Conservation (phyloP, 768 basidiomycete species). For the Lentinula detonsa region DNA sequence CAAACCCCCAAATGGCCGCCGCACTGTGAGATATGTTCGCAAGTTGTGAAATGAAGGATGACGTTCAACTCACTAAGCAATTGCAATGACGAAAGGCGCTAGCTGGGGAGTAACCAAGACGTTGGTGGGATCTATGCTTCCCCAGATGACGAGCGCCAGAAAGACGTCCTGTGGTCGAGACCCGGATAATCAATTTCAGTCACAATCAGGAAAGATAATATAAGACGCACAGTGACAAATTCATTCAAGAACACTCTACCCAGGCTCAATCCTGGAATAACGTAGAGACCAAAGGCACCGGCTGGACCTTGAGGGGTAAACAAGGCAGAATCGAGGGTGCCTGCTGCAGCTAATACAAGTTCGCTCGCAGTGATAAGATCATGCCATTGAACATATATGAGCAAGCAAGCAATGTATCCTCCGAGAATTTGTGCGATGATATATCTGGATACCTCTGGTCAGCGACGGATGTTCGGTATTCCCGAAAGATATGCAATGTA, state of each 20-base stretch:
- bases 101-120: slow-evolving; percentile 45
- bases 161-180: slow-evolving; percentile 32
- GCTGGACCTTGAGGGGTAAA: slow-evolving; percentile 37
- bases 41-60: neutral
- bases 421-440: slow-evolving; percentile 63
- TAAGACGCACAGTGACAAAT: slow-evolving; percentile 43
- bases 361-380: slow-evolving; percentile 35
- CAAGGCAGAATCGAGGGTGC: slow-evolving; percentile 17
- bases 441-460: slow-evolving; percentile 34
- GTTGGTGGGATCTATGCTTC: slow-evolving; percentile 52
- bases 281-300: slow-evolving; percentile 51
- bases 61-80: slow-evolving; percentile 48
- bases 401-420: slow-evolving; percentile 53
- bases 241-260: slow-evolving; percentile 47
- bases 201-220: neutral
- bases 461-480: neutral
- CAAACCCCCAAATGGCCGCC: slow-evolving; percentile 55
- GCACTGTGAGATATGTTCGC: slow-evolving; percentile 26
- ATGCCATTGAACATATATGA: slow-evolving; percentile 61
- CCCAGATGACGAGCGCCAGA: slow-evolving; percentile 47
- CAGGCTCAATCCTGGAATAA: slow-evolving; percentile 36
- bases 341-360: slow-evolving; percentile 17
- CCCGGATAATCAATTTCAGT: neutral
- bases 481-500: slow-evolving; percentile 15
- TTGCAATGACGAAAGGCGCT: slow-evolving; percentile 46